Evolutionary conservation across 2,329 filamentous ascomycete species (phyloP).

Genomic region (Herpotrichia juniperi): DNA sequence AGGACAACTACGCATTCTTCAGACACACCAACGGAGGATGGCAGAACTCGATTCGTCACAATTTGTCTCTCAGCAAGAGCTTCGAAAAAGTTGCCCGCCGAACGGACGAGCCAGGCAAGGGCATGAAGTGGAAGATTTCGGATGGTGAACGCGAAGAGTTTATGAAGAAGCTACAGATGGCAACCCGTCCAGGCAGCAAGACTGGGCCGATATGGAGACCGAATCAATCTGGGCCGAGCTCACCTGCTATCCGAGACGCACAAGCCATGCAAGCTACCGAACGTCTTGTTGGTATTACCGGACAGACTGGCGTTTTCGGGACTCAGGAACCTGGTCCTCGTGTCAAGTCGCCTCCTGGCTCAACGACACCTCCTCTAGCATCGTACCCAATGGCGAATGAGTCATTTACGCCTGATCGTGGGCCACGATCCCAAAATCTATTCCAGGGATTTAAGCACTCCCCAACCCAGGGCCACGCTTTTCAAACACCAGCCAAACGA

Average conservation of each 20-base stretch:
- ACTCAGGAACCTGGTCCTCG: constrained; percentile 25
- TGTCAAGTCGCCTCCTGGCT: constrained; percentile 51
- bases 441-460: constrained; percentile 37
- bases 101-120: constrained; percentile 95
- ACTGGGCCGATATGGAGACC: constrained; percentile 36
- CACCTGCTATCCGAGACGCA: constrained; percentile 62
- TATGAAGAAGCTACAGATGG: constrained; percentile 68
- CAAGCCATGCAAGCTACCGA: constrained; percentile 57
- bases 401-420: constrained; percentile 61
- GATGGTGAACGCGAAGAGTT: constrained; percentile 86
- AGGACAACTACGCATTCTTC: constrained; percentile 90
- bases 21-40: constrained; percentile 84
- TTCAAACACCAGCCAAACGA: constrained; percentile 43
- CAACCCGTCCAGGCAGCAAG: constrained; percentile 52
- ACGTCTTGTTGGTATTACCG: constrained; percentile 52
- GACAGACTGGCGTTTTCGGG: constrained; percentile 23
- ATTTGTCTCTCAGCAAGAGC: constrained; percentile 90
- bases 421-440: constrained; percentile 46
- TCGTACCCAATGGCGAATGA: constrained; percentile 57
- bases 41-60: constrained; percentile 99
- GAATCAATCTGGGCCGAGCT: constrained; percentile 74
- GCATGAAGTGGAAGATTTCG: constrained; percentile 98
- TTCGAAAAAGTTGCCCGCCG: constrained; percentile 93
- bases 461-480: constrained; percentile 32
- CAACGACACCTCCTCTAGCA: constrained; percentile 54